Conservation (phyloP, 1,284 basidiomycete species). For the Sphagnurus paluster region DNA sequence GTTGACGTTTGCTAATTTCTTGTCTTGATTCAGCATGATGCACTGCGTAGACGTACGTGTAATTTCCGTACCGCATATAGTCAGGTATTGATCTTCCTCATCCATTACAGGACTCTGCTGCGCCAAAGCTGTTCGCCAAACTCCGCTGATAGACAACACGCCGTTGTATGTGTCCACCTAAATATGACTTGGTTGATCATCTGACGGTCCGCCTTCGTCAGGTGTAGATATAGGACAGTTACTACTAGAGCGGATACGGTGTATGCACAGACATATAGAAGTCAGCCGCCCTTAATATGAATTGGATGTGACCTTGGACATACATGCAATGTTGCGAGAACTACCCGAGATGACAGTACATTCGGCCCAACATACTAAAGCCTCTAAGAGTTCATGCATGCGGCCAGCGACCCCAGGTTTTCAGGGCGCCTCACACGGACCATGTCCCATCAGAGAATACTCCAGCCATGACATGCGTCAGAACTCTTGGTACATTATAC, state of each 20-base stretch:
- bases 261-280: conserved; percentile 5
- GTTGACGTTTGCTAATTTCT: conserved; percentile 10
- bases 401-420: too few species aligned
- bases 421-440: too few species aligned
- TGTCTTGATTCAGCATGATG: conserved; percentile 65
- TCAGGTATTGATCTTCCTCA: conserved; percentile 5
- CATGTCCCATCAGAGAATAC: too few species aligned
- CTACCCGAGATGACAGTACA: too few species aligned
- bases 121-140: conserved; percentile 79
- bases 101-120: conserved; percentile 66
- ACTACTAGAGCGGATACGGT: too few species aligned
- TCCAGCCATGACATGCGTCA: too few species aligned
- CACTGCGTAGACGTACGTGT: conserved; percentile 81
- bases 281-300: neutral
- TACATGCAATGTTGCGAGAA: too few species aligned
- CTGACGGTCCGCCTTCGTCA: neutral
- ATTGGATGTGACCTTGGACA: neutral
- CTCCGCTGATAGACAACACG: conserved; percentile 40
- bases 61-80: neutral
- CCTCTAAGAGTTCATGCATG: too few species aligned
- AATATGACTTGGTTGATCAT: too few species aligned
- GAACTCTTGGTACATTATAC: too few species aligned
- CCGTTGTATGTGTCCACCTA: neutral
- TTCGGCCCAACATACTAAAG: too few species aligned
- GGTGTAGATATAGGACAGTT: neutral